These are phyloP conservation scores for Fusarium setosum DNA, from an alignment of 2,329 filamentous ascomycete genomes.

Conservation along the genomic window DNA sequence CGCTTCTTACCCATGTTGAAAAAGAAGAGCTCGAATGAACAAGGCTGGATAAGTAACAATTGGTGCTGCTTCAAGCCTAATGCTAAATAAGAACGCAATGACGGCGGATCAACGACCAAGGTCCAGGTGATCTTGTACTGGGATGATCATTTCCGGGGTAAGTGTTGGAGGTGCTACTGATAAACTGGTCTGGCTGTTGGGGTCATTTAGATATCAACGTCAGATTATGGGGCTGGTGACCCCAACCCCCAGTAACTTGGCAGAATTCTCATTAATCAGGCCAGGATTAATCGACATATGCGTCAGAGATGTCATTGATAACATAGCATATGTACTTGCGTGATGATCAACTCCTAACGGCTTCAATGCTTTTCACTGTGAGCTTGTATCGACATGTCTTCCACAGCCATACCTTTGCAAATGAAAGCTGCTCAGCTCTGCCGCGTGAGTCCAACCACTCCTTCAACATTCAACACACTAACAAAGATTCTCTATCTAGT, in stretches of 20 bases:
- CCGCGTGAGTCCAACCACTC: background rate
- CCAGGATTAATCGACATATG: background rate
- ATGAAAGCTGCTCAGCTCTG: conserved; percentile 14
- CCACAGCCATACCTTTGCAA: background rate
- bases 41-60: too few species aligned
- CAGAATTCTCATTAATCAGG: background rate
- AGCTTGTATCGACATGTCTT: background rate
- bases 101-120: too few species aligned
- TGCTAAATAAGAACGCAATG: background rate
- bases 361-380: background rate
- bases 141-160: background rate
- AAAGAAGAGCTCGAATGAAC: background rate
- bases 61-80: background rate
- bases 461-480: too few species aligned
- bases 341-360: too few species aligned
- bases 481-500: conserved; percentile 32
- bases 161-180: background rate
- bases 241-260: background rate
- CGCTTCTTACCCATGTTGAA: conserved; percentile 49
- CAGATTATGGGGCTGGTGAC: background rate
- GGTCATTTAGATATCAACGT: background rate
- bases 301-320: background rate
- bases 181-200: background rate
- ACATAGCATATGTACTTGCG: background rate
- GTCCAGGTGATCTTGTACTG: too few species aligned